These are phyloP conservation scores for Fusarium sp. DNA, from an alignment of 2,329 filamentous ascomycete species.

Conservation along the genomic window DNA sequence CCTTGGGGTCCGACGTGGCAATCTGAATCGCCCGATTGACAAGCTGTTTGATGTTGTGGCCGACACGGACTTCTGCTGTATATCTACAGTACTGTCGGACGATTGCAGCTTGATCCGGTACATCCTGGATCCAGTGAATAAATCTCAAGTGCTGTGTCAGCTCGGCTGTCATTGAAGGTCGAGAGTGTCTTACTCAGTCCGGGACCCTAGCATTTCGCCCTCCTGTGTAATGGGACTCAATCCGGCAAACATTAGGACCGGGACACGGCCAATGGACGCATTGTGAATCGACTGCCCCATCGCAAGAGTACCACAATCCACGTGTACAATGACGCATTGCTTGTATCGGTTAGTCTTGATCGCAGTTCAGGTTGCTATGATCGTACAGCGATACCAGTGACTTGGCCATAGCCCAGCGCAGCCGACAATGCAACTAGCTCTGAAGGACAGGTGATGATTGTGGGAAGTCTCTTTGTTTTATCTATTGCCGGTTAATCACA, in stretches of 20 bases:
- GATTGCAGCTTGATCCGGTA: slow-evolving; percentile 27
- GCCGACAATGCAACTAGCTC: too few species aligned
- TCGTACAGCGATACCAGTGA: too few species aligned
- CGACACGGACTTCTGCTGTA: slow-evolving; percentile 17
- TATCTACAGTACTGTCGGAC: slow-evolving; percentile 26
- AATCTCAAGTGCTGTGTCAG: neutral
- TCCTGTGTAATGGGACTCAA: slow-evolving; percentile 57
- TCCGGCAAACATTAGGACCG: slow-evolving; percentile 58
- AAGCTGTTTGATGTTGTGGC: slow-evolving; percentile 19
- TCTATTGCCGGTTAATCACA: too few species aligned
- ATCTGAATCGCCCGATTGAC: slow-evolving; percentile 32
- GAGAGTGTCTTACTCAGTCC: slow-evolving; percentile 25
- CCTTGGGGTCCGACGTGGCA: slow-evolving; percentile 42
- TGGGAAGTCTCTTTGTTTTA: too few species aligned
- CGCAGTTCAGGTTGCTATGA: too few species aligned
- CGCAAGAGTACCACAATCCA: slow-evolving; percentile 45
- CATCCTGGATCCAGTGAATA: slow-evolving; percentile 36
- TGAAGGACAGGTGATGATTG: too few species aligned
- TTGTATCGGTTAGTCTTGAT: too few species aligned
- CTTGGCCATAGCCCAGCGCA: too few species aligned
- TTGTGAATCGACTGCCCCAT: slow-evolving; percentile 45
- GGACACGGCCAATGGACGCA: slow-evolving; percentile 43
- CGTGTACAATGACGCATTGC: slow-evolving; percentile 43
- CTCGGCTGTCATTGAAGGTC: neutral
- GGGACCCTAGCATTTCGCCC: slow-evolving; percentile 21